Evolutionary conservation across 371 early-diverging fungal genomes (phyloP).

Genomic region (Rhizomucor pusillus): DNA sequence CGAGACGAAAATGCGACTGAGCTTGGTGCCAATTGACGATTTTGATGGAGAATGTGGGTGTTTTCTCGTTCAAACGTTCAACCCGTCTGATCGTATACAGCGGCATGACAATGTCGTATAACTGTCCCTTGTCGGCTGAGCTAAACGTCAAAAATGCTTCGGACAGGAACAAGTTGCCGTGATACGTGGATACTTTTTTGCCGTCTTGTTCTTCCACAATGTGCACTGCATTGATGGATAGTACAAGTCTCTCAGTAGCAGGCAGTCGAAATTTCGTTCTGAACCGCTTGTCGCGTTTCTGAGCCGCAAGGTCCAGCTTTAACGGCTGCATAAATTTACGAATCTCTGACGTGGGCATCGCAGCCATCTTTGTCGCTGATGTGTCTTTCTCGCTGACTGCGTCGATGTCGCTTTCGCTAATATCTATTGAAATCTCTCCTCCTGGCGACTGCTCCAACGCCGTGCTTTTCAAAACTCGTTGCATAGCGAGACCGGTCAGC

Average conservation of each 20-base stretch:
- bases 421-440: constrained; percentile 44
- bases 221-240: constrained; percentile 53
- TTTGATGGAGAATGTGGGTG: constrained; percentile 45
- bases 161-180: constrained; percentile 77
- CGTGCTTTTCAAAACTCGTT: constrained; percentile 81
- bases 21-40: constrained; percentile 67
- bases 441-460: constrained; percentile 69
- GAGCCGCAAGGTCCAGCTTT: constrained; percentile 58
- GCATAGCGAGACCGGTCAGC: constrained; percentile 84
- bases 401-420: constrained; percentile 34
- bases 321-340: constrained; percentile 52
- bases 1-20: constrained; percentile 46
- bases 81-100: constrained; percentile 89
- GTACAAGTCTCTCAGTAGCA: constrained; percentile 57
- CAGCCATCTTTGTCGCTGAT: constrained; percentile 10
- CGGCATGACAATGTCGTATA: constrained; percentile 76
- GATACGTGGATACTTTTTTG: constrained; percentile 12
- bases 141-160: constrained; percentile 83
- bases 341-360: constrained; percentile 26
- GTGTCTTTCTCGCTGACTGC: constrained; percentile 23
- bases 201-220: constrained; percentile 24
- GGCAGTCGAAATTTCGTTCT: constrained; percentile 74
- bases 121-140: constrained; percentile 48
- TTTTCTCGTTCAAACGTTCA: constrained; percentile 63
- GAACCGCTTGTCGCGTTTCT: constrained; percentile 79